phyloP scores from a whole-genome alignment of 1,284 basidiomycete genomes.

The Naganishia albida region DNA sequence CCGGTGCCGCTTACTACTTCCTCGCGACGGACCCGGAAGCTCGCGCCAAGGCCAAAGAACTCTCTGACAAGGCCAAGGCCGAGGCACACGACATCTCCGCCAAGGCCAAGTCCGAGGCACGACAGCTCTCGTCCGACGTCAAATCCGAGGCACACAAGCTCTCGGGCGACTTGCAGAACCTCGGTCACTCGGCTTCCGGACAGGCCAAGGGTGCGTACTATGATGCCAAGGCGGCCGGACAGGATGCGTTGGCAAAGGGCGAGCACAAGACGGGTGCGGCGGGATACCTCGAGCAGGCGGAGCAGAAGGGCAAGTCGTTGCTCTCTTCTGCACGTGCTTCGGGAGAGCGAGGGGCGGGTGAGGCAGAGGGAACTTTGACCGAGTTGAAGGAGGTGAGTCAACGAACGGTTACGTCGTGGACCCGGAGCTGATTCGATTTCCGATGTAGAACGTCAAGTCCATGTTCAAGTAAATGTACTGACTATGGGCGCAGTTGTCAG shows the following conservation, averaged over 20 bases:
- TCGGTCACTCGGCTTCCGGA: slow-evolving; percentile 19
- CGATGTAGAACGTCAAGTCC: slow-evolving; percentile 32
- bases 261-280: not conserved
- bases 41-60: slow-evolving; percentile 26
- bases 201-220: slow-evolving; percentile 30
- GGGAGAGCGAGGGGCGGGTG: slow-evolving; percentile 29
- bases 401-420: not conserved
- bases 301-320: slow-evolving; percentile 31
- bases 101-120: slow-evolving; percentile 28
- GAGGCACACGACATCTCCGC: slow-evolving; percentile 12
- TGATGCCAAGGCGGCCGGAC: slow-evolving; percentile 29
- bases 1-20: slow-evolving; percentile 34
- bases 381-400: slow-evolving; percentile 34
- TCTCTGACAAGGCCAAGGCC: slow-evolving; percentile 30
- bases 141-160: slow-evolving; percentile 32
- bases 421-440: slow-evolving; percentile 1
- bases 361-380: slow-evolving; percentile 24
- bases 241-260: slow-evolving; percentile 24
- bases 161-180: slow-evolving; percentile 32
- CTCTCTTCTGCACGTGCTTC: slow-evolving; percentile 15
- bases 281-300: slow-evolving; percentile 22
- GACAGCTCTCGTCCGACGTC: slow-evolving; percentile 21
- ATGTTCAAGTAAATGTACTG: slow-evolving; percentile 32
- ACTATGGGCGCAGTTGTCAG: not conserved
- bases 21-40: slow-evolving; percentile 28